Evolutionary conservation across 2,329 filamentous ascomycete genomes (phyloP).

Genomic region (Scedosporium apiospermum): DNA sequence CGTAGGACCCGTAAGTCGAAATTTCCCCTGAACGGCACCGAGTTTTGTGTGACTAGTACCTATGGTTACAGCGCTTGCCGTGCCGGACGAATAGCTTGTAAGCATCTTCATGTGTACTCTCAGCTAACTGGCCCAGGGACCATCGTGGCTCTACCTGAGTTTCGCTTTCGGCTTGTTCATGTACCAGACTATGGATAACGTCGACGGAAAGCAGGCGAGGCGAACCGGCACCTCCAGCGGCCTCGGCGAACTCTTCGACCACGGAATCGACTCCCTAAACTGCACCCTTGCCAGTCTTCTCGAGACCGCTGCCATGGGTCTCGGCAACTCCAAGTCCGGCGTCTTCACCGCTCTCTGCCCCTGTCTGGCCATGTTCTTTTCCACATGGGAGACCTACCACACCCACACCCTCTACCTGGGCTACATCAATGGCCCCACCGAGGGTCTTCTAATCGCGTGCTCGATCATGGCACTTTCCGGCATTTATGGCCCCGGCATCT

Average conservation of each 20-base stretch:
- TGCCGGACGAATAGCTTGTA: not conserved
- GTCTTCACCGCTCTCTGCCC: conserved; percentile 88
- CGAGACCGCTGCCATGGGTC: conserved; percentile 86
- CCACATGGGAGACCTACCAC: conserved; percentile 98
- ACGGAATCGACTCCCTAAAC: conserved; percentile 96
- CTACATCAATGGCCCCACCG: conserved; percentile 93
- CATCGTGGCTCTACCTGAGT: conserved; percentile 89
- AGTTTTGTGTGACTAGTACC: too few species aligned
- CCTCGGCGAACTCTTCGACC: conserved; percentile 93
- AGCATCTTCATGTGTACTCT: conserved; percentile 11
- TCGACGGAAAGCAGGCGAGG: conserved; percentile 94
- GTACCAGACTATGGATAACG: conserved; percentile 99
- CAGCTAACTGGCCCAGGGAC: conserved; percentile 43
- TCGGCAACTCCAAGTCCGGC: conserved; percentile 74
- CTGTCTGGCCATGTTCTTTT: conserved; percentile 97
- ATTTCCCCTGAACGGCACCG: too few species aligned
- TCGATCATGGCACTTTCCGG: conserved; percentile 79
- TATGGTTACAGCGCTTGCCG: not conserved
- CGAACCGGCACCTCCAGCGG: conserved; percentile 91
- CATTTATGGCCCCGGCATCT: conserved; percentile 79
- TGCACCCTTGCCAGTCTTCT: conserved; percentile 88
- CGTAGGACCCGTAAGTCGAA: conserved; percentile 64
- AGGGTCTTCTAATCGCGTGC: conserved; percentile 85
- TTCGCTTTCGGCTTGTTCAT: conserved; percentile 95
- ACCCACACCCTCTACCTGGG: conserved; percentile 95